Evolutionary conservation across 192 early-diverging fungal genomes (phyloP).

Genomic region (Dispira simplex): DNA sequence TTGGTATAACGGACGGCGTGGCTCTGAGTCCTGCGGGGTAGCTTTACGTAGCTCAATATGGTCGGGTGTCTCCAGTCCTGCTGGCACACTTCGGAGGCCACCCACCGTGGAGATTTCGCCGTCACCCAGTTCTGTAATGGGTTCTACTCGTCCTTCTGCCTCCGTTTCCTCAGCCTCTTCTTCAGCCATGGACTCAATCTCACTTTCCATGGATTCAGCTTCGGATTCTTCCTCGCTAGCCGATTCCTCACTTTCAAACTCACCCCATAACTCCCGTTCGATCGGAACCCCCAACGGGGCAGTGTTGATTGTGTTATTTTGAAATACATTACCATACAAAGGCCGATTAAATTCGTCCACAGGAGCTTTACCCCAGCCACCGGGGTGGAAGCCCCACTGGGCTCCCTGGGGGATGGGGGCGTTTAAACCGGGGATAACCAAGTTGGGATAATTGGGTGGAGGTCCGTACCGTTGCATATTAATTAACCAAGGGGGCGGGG

Average conservation of each 20-base stretch:
- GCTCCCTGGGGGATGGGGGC: constrained; percentile 92
- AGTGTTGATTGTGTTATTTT: constrained; percentile 27
- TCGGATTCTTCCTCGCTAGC: constrained; percentile 15
- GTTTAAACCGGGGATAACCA: constrained; percentile 88
- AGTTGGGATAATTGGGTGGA: constrained; percentile 82
- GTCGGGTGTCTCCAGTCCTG: constrained; percentile 68
- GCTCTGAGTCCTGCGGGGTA: constrained; percentile 11
- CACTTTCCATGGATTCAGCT: background rate
- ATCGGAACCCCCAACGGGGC: constrained; percentile 34
- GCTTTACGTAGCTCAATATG: constrained; percentile 82
- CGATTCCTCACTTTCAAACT: constrained; percentile 64
- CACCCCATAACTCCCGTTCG: constrained; percentile 75
- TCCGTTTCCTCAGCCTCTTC: constrained; percentile 1
- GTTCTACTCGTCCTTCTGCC: constrained; percentile 11
- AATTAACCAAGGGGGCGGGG: constrained; percentile 93
- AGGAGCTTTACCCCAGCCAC: constrained; percentile 81
- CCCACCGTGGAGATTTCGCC: constrained; percentile 76
- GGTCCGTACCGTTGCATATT: constrained; percentile 98
- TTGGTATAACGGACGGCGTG: constrained; percentile 57
- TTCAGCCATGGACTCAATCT: background rate
- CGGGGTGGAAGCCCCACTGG: constrained; percentile 98
- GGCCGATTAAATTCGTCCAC: constrained; percentile 79
- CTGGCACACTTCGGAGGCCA: constrained; percentile 55
- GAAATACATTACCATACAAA: constrained; percentile 94
- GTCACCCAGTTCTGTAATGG: background rate